These are phyloP conservation scores for Hansfordia pulvinata DNA, from an alignment of 2,329 filamentous ascomycete species.

Conservation along the genomic window DNA sequence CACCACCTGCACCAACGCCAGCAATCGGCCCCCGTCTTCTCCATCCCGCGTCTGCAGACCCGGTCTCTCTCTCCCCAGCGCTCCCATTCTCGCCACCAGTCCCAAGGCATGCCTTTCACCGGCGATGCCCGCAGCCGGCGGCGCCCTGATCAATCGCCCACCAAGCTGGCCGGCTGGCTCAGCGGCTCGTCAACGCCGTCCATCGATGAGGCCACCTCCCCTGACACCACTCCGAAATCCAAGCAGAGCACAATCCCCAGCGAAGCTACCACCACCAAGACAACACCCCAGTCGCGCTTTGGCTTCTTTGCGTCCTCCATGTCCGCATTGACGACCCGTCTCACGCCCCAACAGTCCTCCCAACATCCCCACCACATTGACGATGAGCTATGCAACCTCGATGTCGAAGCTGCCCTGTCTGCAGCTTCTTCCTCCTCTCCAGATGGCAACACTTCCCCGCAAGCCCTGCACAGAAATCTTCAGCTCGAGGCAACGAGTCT, in stretches of 20 bases:
- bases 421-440: conserved; percentile 24
- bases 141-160: conserved; percentile 13
- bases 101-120: conserved; percentile 25
- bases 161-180: conserved; percentile 18
- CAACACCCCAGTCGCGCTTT: conserved; percentile 23
- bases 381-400: conserved; percentile 41
- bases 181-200: conserved; percentile 13
- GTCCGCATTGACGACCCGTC: conserved; percentile 26
- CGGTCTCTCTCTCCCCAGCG: background rate
- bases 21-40: background rate
- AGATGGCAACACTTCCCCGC: conserved; percentile 38
- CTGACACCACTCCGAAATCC: conserved; percentile 19
- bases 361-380: conserved; percentile 15
- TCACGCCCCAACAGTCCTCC: conserved; percentile 15
- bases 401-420: conserved; percentile 41
- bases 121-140: conserved; percentile 22
- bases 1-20: no score
- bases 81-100: conserved; percentile 6
- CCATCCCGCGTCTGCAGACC: background rate
- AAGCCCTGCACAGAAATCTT: conserved; percentile 47
- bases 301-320: conserved; percentile 31
- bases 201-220: conserved; percentile 11
- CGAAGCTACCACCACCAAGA: conserved; percentile 19
- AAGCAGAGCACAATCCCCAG: conserved; percentile 11
- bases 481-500: conserved; percentile 42